These are phyloP conservation scores for Chrysanthemum seticuspe DNA, from an alignment of 129 eudicot species.

Conservation along the genomic window DNA sequence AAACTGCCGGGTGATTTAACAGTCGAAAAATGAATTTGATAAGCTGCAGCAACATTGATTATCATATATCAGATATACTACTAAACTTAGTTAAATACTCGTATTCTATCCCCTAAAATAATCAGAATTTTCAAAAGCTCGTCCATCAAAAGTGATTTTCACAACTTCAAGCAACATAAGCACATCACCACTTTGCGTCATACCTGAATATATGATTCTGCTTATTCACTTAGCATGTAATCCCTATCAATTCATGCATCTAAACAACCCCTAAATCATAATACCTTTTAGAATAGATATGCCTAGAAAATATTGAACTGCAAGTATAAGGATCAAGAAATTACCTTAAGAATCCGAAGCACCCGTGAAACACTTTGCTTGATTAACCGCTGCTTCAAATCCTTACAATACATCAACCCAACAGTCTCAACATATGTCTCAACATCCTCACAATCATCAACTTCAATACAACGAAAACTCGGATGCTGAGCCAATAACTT, in stretches of 20 bases:
- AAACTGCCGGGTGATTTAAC: not conserved
- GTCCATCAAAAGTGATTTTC: not conserved
- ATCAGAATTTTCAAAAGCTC: not conserved
- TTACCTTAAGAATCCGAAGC: constrained; percentile 87
- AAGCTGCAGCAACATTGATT: not conserved
- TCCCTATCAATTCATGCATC: not conserved
- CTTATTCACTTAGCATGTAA: constrained; percentile 5
- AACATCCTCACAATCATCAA: constrained; percentile 94
- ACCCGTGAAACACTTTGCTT: constrained; percentile 90
- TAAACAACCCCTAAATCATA: constrained; percentile 9
- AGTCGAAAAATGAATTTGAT: constrained; percentile 6
- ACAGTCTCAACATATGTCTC: constrained; percentile 90
- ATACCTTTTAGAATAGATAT: not conserved
- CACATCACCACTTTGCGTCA: not conserved
- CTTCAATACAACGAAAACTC: constrained; percentile 56
- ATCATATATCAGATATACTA: not conserved
- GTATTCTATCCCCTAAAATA: not conserved
- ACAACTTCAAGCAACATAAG: constrained; percentile 17
- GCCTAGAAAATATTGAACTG: not conserved
- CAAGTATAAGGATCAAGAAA: constrained; percentile 13
- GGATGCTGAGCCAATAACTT: constrained; percentile 52
- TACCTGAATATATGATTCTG: not conserved
- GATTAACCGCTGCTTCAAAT: constrained; percentile 81
- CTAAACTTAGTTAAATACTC: constrained; percentile 3
- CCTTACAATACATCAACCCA: constrained; percentile 92